These are phyloP conservation scores for Melampsora larici-populina DNA, from an alignment of 1,284 basidiomycete species.

Conservation along the genomic window DNA sequence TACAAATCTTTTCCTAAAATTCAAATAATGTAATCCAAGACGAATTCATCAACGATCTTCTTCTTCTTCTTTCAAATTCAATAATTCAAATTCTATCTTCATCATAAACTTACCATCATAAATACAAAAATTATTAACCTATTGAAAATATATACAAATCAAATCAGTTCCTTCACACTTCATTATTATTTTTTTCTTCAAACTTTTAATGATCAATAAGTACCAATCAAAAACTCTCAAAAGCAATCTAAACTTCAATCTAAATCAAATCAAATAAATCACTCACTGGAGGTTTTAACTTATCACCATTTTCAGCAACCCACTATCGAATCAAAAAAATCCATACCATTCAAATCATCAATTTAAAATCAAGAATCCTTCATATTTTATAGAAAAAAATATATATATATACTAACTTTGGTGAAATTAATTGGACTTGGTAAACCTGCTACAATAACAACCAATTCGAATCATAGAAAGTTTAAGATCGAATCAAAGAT, in stretches of 20 bases:
- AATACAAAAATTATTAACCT: constrained; percentile 62
- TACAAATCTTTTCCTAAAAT: constrained; percentile 60
- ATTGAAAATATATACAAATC: no score
- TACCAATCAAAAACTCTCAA: no score
- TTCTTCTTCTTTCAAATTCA: no score
- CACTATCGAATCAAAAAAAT: constrained; percentile 58
- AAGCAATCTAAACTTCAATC: no score
- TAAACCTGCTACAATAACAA: neutral
- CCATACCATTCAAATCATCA: neutral
- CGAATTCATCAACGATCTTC: no score
- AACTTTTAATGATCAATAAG: no score
- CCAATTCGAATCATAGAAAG: no score
- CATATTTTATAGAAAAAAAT: neutral
- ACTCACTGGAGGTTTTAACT: constrained; percentile 78
- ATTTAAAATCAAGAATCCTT: neutral
- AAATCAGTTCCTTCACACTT: no score
- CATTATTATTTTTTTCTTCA: neutral
- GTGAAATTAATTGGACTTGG: neutral
- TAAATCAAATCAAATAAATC: constrained; percentile 44
- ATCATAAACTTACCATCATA: constrained; percentile 63
- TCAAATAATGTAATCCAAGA: no score
- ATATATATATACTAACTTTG: neutral
- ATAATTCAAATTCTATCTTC: neutral
- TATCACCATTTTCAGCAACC: constrained; percentile 72
- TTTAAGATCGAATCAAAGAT: no score